Evolutionary conservation across 805 yeast species (phyloP), one percentile per base, ranked within the genome.

Genomic region (Myxozyma mucilagina): DNA sequence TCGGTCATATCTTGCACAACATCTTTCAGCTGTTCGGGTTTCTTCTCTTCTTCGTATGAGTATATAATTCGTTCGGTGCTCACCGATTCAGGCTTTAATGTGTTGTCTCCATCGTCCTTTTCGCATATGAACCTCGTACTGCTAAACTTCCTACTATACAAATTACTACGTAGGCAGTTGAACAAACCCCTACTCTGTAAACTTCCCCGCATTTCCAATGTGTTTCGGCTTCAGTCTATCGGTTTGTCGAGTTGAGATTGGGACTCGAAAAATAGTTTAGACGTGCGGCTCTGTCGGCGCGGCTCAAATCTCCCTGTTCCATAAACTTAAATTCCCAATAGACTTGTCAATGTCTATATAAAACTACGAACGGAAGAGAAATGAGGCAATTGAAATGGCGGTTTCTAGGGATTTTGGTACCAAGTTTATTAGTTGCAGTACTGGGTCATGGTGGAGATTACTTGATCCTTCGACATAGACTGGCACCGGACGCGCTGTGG

Each of bases 401-500:
- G n/a, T 43, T 36, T 31, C 48, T 62, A n/a, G 66, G 66, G 11
- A 39, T 62, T 16, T 14, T 52, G n/a, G 83, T 90, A n/a, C 97
- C 97, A 6, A 74, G 80, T 20, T 55, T 77, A 2, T 67, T 89
- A 38, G 87, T 90, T 3, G 73, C 82, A 0, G 73, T 76, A 32
- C 73, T 87, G 31, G 93, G 89, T 0, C 85, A 85, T 68, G 83
- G 84, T 4, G 79, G 88, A 0, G 89, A 87, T 66, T 77, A 70
- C 65, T 80, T 83, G 67, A 80, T 89, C 53, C 80, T 86, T 58
- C 67, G 69, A 3, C 75, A 81, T 53, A 78, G 78, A 63, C 71
- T 83, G 49, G 60, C 81, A 1, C 13, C 39, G 0, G 49, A 63
- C 1, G 72, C 75, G 18, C 89, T 82, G 66, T 44, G 80, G 1